These are phyloP conservation scores for Solanum pennellii DNA, from an alignment of 257 asterid species.

Conservation along the genomic window DNA sequence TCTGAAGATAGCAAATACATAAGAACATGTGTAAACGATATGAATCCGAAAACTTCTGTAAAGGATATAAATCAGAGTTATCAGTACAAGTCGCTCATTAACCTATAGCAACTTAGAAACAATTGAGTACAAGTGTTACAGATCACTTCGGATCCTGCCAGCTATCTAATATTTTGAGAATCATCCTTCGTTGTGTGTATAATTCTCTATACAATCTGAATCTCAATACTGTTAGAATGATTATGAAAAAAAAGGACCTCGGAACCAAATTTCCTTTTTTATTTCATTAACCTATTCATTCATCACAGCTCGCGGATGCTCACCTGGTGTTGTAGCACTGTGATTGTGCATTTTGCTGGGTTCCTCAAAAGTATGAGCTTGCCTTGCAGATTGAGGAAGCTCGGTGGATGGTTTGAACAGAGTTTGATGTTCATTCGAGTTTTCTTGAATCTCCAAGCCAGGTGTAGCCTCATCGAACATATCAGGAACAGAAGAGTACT, in stretches of 20 bases:
- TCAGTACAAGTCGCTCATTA: conserved; percentile 22
- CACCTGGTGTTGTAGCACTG: conserved; percentile 2
- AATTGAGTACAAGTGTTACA: conserved; percentile 17
- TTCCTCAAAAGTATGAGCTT: conserved; percentile 16
- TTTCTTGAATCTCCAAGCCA: not conserved
- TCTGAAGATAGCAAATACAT: not conserved
- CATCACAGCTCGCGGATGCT: conserved; percentile 13
- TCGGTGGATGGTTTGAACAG: conserved; percentile 4
- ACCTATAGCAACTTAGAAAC: conserved; percentile 24
- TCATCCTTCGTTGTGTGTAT: conserved; percentile 22
- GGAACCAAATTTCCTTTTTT: conserved; percentile 1
- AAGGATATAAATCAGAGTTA: not conserved
- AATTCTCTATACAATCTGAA: conserved; percentile 49
- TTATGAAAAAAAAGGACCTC: conserved; percentile 18
- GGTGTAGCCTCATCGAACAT: not conserved
- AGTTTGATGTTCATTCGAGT: not conserved
- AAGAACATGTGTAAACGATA: not conserved
- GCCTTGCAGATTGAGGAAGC: conserved; percentile 13
- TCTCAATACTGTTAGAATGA: conserved; percentile 21
- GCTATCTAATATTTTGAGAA: conserved; percentile 27
- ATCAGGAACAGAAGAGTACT: not conserved
- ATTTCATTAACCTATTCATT: conserved; percentile 3
- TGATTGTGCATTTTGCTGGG: conserved; percentile 5
- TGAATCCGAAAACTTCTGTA: not conserved
- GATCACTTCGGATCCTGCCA: conserved; percentile 39